phyloP scores from a whole-genome alignment of 2,329 filamentous ascomycete genomes.

The Apiospora phragmitis region DNA sequence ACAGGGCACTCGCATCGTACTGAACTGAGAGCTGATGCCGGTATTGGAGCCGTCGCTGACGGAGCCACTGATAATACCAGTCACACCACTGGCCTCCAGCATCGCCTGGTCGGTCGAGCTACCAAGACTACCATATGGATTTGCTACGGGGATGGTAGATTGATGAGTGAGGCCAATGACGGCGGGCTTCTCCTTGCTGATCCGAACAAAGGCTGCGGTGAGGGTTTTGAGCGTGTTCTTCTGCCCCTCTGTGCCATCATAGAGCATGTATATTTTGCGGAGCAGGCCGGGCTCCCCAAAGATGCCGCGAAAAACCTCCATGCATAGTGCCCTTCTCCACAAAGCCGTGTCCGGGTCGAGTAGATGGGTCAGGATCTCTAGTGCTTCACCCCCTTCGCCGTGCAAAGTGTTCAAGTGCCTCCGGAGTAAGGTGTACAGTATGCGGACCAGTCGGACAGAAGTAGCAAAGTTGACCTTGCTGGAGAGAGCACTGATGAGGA shows the following conservation, averaged over 20 bases:
- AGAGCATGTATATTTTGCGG: constrained; percentile 76
- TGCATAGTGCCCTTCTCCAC: constrained; percentile 88
- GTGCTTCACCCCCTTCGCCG: constrained; percentile 78
- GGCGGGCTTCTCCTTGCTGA: constrained; percentile 86
- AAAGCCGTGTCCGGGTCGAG: constrained; percentile 80
- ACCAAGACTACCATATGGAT: constrained; percentile 55
- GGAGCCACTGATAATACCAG: constrained; percentile 80
- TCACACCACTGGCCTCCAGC: constrained; percentile 82
- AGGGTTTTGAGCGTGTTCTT: constrained; percentile 79
- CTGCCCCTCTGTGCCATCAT: constrained; percentile 71
- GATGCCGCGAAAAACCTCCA: constrained; percentile 86
- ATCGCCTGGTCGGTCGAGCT: constrained; percentile 78
- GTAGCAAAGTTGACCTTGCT: constrained; percentile 79
- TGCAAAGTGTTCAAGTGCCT: constrained; percentile 75
- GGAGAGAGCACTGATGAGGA: constrained; percentile 75
- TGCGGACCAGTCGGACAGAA: constrained; percentile 78
- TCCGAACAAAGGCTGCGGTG: constrained; percentile 83
- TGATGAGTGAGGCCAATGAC: constrained; percentile 88
- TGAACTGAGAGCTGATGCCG: constrained; percentile 91
- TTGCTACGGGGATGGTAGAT: constrained; percentile 75
- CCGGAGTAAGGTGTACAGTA: constrained; percentile 79
- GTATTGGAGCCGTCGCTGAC: constrained; percentile 67
- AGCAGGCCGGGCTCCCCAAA: constrained; percentile 80
- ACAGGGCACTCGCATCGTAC: constrained; percentile 79
- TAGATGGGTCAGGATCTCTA: constrained; percentile 80